Evolutionary conservation across 176 grass and related monocot species (phyloP).

Genomic region (Cymbopogon citratus): DNA sequence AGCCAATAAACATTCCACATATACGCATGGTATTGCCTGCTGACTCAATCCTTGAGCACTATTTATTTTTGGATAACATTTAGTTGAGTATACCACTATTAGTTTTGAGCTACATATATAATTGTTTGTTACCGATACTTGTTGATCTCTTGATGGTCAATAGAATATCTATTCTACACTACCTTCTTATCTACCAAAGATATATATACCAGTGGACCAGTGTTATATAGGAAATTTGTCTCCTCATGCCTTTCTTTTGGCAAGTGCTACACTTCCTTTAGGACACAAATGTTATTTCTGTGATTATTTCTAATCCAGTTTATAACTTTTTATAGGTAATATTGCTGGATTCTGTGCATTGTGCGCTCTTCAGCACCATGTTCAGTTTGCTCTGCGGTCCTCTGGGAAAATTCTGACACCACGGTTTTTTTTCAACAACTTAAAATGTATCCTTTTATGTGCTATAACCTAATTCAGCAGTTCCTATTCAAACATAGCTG

Average conservation of each 20-base stretch:
- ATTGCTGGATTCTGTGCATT: constrained; percentile 94
- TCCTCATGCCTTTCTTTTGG: not conserved
- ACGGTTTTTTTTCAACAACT: constrained; percentile 64
- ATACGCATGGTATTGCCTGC: not conserved
- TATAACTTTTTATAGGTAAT: constrained; percentile 37
- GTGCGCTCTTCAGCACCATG: constrained; percentile 94
- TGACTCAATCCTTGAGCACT: not conserved
- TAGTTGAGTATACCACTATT: not conserved
- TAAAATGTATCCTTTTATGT: constrained; percentile 66
- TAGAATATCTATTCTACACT: not conserved
- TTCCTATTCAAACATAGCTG: not conserved
- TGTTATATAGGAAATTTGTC: not conserved
- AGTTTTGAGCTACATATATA: not conserved
- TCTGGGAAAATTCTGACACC: constrained; percentile 88
- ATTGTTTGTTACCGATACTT: not conserved
- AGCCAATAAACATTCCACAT: not conserved
- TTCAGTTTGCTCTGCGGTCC: constrained; percentile 71
- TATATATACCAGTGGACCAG: not conserved
- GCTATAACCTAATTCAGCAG: not conserved
- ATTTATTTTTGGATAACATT: not conserved
- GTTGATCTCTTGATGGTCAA: not conserved
- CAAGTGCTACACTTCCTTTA: not conserved
- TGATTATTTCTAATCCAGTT: not conserved
- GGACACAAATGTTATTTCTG: not conserved
- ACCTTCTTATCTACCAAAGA: not conserved